A percentile compares a stretch with the other conserved stretches of the same genome.
Conservation (phyloP, 108 stramenopile species). For the Hondaea fermentalgiana region DNA sequence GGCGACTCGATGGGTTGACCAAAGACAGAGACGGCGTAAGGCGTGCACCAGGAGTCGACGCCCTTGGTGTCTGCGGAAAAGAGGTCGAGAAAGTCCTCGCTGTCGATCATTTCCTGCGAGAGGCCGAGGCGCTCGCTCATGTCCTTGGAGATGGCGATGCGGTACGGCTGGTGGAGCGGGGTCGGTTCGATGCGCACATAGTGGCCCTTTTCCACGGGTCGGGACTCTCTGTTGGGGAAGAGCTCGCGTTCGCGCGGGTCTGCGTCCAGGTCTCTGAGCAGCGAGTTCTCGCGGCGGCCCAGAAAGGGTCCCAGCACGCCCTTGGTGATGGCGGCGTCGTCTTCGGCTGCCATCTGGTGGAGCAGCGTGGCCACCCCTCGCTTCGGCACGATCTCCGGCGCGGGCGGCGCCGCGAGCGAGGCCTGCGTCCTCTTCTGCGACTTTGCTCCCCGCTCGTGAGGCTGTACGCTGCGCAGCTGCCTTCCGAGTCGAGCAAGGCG, state of each 20-base stretch:
- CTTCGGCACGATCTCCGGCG: background rate
- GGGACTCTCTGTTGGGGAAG: background rate
- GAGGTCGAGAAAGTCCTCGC: background rate
- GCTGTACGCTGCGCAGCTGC: no score
- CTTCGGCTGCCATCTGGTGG: no score
- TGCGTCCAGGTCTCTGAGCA: background rate
- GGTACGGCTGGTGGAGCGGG: background rate
- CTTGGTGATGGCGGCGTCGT: background rate
- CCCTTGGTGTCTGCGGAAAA: constrained; percentile 52
- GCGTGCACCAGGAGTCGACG: constrained; percentile 64
- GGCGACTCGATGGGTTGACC: constrained; percentile 62
- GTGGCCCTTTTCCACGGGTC: background rate
- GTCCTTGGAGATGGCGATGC: background rate
- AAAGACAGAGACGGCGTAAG: constrained; percentile 73
- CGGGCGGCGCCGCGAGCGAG: background rate
- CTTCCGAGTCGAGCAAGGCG: background rate
- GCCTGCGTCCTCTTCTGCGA: no score
- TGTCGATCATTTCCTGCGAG: background rate
- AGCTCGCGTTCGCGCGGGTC: background rate
- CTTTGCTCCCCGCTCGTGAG: no score
- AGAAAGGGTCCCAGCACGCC: background rate
- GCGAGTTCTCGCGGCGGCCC: background rate
- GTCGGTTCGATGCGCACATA: constrained; percentile 15
- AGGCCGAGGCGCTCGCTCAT: background rate
- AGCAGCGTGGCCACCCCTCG: background rate